Percentiles rank a stretch among this genome's conserved stretches.
These are phyloP conservation scores for Xylaria sp. DNA, from an alignment of 2,329 filamentous ascomycete species.

Conservation along the genomic window DNA sequence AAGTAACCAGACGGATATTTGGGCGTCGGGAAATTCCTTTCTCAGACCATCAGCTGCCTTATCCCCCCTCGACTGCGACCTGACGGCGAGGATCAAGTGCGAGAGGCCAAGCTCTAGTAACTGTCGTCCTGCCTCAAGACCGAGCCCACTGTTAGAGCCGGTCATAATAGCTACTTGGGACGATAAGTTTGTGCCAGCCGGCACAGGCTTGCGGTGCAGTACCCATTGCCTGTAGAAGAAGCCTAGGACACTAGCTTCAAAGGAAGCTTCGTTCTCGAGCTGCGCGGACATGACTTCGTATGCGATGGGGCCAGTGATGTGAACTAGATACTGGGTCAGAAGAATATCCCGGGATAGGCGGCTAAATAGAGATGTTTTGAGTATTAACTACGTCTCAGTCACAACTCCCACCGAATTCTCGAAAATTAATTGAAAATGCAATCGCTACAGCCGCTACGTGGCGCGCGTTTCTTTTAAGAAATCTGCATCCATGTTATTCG, in stretches of 20 bases:
- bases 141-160: conserved; percentile 58
- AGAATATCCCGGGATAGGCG: no score
- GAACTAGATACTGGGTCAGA: background rate
- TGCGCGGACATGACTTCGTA: conserved; percentile 52
- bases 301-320: background rate
- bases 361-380: background rate
- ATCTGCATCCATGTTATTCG: background rate
- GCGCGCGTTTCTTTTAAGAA: background rate
- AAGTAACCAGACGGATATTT: conserved; percentile 57
- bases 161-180: conserved; percentile 58
- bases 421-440: background rate
- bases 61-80: conserved; percentile 54
- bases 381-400: background rate
- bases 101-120: conserved; percentile 53
- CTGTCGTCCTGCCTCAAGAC: conserved; percentile 56
- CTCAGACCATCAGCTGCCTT: conserved; percentile 51
- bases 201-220: conserved; percentile 36
- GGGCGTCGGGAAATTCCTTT: conserved; percentile 45
- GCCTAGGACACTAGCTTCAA: conserved; percentile 54
- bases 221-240: conserved; percentile 51
- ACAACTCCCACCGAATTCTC: no score
- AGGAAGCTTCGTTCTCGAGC: conserved; percentile 46
- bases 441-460: no score
- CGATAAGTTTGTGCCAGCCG: conserved; percentile 42
- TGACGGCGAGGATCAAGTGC: conserved; percentile 57